Conservation (phyloP, 768 basidiomycete species). For the Porpolomopsis calyptriformis region DNA sequence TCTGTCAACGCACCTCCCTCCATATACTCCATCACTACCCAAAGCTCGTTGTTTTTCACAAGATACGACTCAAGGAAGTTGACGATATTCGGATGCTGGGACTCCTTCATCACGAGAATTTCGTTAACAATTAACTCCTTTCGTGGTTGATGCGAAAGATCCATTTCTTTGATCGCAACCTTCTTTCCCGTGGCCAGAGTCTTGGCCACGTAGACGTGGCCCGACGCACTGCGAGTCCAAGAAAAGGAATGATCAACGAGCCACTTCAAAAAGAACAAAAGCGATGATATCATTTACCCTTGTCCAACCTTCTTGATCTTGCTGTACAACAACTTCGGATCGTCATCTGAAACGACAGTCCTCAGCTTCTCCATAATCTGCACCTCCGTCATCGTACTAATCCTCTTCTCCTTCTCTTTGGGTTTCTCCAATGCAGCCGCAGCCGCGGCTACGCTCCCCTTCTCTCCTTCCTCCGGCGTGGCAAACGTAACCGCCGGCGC, state of each 20-base stretch:
- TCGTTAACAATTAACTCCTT: conserved; percentile 98
- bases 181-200: conserved; percentile 73
- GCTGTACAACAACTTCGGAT: conserved; percentile 82
- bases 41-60: conserved; percentile 78
- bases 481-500: conserved; percentile 38
- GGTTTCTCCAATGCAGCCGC: conserved; percentile 68
- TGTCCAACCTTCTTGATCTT: conserved; percentile 99
- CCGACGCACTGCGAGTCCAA: conserved; percentile 94
- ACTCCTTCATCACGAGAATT: conserved; percentile 98
- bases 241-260: conserved; percentile 1
- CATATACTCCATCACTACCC: conserved; percentile 99
- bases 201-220: conserved; percentile 97
- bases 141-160: conserved; percentile 84
- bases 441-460: conserved; percentile 44
- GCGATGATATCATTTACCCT: conserved; percentile 52
- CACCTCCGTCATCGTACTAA: conserved; percentile 92
- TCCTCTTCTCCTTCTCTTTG: conserved; percentile 81
- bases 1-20: conserved; percentile 96
- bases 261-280: conserved; percentile 5
- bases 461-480: conserved; percentile 35
- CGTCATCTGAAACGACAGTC: conserved; percentile 75
- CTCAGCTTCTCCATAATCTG: conserved; percentile 98
- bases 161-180: conserved; percentile 98
- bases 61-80: conserved; percentile 90
- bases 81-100: conserved; percentile 94